Base-by-base conservation (phyloP, 1,284 basidiomycete species). In the Apiotrichum siamense region DNA sequence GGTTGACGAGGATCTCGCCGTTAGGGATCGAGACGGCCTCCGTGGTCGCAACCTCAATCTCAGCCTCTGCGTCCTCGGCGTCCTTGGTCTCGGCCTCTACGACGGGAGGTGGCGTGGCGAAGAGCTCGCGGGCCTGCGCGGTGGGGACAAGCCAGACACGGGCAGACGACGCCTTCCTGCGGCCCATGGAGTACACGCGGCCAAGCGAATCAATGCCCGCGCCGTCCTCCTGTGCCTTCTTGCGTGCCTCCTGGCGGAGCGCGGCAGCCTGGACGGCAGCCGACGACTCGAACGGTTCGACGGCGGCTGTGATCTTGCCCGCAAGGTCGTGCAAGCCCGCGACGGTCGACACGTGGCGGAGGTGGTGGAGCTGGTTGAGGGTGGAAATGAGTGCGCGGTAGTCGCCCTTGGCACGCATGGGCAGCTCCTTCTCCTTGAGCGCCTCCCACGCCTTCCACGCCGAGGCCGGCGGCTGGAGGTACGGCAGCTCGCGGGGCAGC, bases 91-190 rank as follows among this genome's bases (percentile, higher is more conserved):
- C 49, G 39, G 33, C 39, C 26, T 27, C 45, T 33, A 35, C 40
- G 32, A 24, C 31, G n/a, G 38, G 18, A 3, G 41, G 15, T 20
- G 33, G 29, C 32, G 23, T 13, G 26, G 13, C 17, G 23, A 32
- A 24, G 20, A 49, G 31, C 25, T 32, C 47, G 18, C 43, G 44
- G 17, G 31, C 60, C 20, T 67, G 60, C 51, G 81, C 78, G 13
- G 83, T 79, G n/a, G 86, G 85, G 48, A 97, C 86, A 75, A 97
- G 84, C 93, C 94, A 98, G 3, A 93, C 91, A 42, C 90, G 80
- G 21, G 91, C 89, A 2, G 83, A 78, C 62, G 86, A 87, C 51
- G 87, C 88, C 75, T 96, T 96, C 62, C 90, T 81, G 73, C 83
- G 81, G 24, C 92, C 91, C 36, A 86, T 68, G 0, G 86, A 86